Conservation (phyloP, 2,329 filamentous ascomycete genomes). For the Beauveria sp. region DNA sequence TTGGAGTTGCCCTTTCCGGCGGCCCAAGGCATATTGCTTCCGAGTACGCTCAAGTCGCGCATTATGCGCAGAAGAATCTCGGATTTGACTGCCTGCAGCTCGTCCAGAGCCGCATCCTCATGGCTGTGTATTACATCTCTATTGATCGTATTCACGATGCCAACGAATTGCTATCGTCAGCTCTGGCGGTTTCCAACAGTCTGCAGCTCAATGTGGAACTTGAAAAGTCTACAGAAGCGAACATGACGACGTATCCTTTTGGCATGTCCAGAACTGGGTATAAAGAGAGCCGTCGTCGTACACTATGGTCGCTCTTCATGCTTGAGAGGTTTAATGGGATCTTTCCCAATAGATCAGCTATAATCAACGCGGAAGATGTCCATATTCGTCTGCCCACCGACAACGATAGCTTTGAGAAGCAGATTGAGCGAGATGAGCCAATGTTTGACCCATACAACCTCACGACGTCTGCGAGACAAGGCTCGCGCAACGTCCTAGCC, state of each 20-base stretch:
- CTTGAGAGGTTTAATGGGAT: constrained; percentile 60
- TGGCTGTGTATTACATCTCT: constrained; percentile 59
- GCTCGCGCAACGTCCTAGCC: constrained; percentile 43
- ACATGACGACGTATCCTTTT: constrained; percentile 40
- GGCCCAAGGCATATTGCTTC: constrained; percentile 29
- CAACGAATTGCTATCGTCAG: constrained; percentile 56
- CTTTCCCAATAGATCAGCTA: constrained; percentile 44
- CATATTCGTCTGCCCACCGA: constrained; percentile 60
- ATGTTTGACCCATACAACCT: constrained; percentile 47
- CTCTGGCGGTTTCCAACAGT: constrained; percentile 50
- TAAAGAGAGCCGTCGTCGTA: constrained; percentile 60
- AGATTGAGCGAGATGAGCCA: constrained; percentile 48
- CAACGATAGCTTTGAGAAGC: constrained; percentile 53
- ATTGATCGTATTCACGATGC: constrained; percentile 51
- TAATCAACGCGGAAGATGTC: constrained; percentile 56
- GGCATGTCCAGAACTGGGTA: constrained; percentile 50
- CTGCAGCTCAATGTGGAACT: constrained; percentile 58
- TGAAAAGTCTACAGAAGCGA: constrained; percentile 35
- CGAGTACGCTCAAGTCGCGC: constrained; percentile 44
- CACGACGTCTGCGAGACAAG: constrained; percentile 16
- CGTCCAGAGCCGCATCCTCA: constrained; percentile 58
- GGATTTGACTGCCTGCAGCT: constrained; percentile 43
- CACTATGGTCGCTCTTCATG: constrained; percentile 65
- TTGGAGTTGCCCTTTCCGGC: constrained; percentile 32
- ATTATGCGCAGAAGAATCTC: constrained; percentile 40